A percentile compares a stretch with the other conserved stretches of the same genome.
These are phyloP conservation scores for Pythium aphanidermatum DNA, from an alignment of 352 stramenopile species.

Conservation along the genomic window DNA sequence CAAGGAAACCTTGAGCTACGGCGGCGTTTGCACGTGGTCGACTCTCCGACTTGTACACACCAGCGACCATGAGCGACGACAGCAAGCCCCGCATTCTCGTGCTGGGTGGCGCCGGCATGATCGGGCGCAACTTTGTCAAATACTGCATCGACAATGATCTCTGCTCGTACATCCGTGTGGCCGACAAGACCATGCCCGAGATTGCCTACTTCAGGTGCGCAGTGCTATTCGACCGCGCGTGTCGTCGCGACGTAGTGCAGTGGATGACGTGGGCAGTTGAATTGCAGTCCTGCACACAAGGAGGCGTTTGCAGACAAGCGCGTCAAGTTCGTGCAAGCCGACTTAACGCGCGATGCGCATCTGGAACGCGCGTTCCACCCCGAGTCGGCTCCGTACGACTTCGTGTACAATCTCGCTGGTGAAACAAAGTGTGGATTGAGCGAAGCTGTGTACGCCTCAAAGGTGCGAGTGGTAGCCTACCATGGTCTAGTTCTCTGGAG, in stretches of 20 bases:
- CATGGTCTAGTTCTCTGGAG: neutral
- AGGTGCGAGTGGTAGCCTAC: conserved; percentile 23
- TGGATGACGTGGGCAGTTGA: too few species aligned
- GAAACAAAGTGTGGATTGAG: conserved; percentile 78
- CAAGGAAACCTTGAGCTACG: too few species aligned
- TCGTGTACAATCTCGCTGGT: conserved; percentile 78
- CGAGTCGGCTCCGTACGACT: conserved; percentile 72
- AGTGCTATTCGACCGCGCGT: too few species aligned
- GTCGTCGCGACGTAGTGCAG: too few species aligned
- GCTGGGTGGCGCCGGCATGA: conserved; percentile 79
- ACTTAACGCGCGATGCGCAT: conserved; percentile 75
- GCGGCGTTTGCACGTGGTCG: too few species aligned
- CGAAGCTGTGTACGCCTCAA: conserved; percentile 73
- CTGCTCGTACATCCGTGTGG: conserved; percentile 60
- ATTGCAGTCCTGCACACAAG: conserved; percentile 35
- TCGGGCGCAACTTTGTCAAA: conserved; percentile 85
- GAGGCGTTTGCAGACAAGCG: conserved; percentile 57
- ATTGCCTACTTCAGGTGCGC: conserved; percentile 81
- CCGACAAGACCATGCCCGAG: conserved; percentile 84
- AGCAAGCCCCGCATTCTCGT: conserved; percentile 72
- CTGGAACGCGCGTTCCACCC: conserved; percentile 72
- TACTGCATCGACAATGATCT: conserved; percentile 69
- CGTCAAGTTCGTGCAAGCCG: conserved; percentile 77
- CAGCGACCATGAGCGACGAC: conserved; percentile 13
- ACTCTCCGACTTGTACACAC: neutral